Evolutionary conservation across 106 monocot species (phyloP), one percentile per base, ranked within the genome.

Genomic region (Platanthera guangdongensis): DNA sequence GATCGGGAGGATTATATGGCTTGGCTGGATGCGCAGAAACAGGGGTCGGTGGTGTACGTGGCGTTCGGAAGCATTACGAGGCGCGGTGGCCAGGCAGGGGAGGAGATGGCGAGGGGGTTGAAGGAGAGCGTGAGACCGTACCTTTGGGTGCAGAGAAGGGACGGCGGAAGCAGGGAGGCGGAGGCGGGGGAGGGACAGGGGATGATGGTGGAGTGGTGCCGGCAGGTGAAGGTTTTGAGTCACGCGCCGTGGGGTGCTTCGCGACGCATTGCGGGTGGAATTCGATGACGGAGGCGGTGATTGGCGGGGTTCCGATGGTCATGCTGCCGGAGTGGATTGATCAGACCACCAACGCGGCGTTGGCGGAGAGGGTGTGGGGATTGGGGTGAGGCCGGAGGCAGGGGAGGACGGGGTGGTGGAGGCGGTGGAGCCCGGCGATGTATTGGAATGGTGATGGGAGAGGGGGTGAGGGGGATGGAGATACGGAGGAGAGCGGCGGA

Each of bases 251-350:
- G 52, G 70, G 78, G 4, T 78, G 78, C 52, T 78, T 78, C 48
- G 69, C 70, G 50, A 78, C 69, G 25, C 77, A 78, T 52, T 28
- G 70, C 28, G 78, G 69, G 14, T 78, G 78, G 78, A 78, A 78
- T 53, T 78, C 52, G 16, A 70, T 48, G 25, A 11, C 39, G 14
- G 78, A 78, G 52, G 63, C 50, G n/a, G 9, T 78, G 69, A 65
- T 53, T 6, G 14, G 52, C 30, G 69, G 78, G 2, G 69, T 78
- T 8, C 53, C 69, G 28, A 54, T n/a, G 16, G 69, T 78, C n/a
- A 47, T 22, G 8, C 7, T 77, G 50, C 67, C 77, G 15, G 46
- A 67, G 64, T 67, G 65, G 65, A 25, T 30, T 50, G 78, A 78
- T 28, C 69, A 78, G 52, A 32, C 9, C 5, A 52, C 69, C 10